Conservation (phyloP, 2,329 filamentous ascomycete genomes). For the Verticillium alfalfae region DNA sequence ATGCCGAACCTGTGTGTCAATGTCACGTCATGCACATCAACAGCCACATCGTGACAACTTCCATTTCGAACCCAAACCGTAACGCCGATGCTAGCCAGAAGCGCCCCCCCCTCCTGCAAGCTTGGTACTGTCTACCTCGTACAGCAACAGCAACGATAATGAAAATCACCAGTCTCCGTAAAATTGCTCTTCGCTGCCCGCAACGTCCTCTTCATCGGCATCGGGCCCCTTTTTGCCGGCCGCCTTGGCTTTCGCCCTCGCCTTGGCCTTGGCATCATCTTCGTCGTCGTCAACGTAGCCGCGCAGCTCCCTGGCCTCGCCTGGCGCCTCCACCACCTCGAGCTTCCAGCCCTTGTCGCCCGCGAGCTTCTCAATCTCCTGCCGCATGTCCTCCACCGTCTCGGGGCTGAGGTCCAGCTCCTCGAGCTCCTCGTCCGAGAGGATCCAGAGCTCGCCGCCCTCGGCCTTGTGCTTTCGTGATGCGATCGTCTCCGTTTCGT, state of each 20-base stretch:
- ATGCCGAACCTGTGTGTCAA: too few relatives aligned
- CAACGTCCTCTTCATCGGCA: constrained; percentile 15
- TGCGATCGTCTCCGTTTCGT: constrained; percentile 35
- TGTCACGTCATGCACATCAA: too few relatives aligned
- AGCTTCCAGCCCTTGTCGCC: constrained; percentile 72
- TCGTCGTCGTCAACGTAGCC: constrained; percentile 62
- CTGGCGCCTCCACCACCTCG: constrained; percentile 68
- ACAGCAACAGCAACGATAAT: background rate
- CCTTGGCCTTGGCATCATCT: constrained; percentile 18
- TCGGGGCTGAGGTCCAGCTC: constrained; percentile 61
- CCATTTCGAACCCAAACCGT: background rate
- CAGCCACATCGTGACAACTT: background rate
- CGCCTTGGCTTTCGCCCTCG: constrained; percentile 11
- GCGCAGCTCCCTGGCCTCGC: constrained; percentile 57
- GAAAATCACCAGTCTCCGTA: constrained; percentile 44
- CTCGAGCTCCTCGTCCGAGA: constrained; percentile 63
- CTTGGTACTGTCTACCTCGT: background rate
- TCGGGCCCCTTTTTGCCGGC: constrained; percentile 15
- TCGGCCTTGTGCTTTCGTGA: constrained; percentile 44
- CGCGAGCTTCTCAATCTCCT: constrained; percentile 63
- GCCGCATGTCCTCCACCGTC: constrained; percentile 63
- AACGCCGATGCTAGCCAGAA: constrained; percentile 9
- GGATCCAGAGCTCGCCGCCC: constrained; percentile 54
- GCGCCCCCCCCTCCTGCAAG: background rate
- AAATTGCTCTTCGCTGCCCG: constrained; percentile 45